Evolutionary conservation across 2,329 filamentous ascomycete genomes (phyloP).

Genomic region (Zymoseptoria passerinii): DNA sequence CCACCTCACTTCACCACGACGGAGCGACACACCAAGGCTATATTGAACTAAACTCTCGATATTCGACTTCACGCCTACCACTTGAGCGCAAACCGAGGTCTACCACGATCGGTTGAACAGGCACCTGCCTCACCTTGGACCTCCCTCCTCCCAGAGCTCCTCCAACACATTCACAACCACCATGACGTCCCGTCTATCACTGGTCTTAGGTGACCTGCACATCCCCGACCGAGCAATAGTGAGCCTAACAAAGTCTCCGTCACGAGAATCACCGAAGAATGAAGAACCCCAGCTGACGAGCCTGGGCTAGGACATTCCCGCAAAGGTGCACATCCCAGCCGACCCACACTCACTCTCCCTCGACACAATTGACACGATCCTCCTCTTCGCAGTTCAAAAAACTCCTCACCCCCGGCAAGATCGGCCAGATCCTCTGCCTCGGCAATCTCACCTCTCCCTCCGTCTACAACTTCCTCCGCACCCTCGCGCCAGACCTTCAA

Average conservation of each 20-base stretch:
- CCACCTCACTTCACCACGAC: background rate
- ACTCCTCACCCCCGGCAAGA: slow-evolving; percentile 51
- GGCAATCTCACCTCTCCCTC: slow-evolving; percentile 51
- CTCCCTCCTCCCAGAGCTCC: background rate
- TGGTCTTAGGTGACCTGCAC: slow-evolving; percentile 88
- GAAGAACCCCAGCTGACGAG: slow-evolving; percentile 16
- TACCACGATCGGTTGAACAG: background rate
- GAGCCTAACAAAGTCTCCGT: background rate
- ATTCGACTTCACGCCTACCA: background rate
- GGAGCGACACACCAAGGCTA: background rate
- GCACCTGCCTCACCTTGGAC: background rate
- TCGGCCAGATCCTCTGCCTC: slow-evolving; percentile 50
- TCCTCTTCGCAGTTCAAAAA: slow-evolving; percentile 40
- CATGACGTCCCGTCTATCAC: slow-evolving; percentile 78
- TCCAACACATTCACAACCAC: slow-evolving; percentile 9
- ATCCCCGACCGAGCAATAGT: slow-evolving; percentile 83
- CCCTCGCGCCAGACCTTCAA: slow-evolving; percentile 54
- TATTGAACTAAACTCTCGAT: background rate
- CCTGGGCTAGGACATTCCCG: slow-evolving; percentile 61
- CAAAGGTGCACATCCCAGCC: slow-evolving; percentile 55
- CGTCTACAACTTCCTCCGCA: slow-evolving; percentile 49
- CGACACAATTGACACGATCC: slow-evolving; percentile 1
- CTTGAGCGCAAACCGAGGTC: background rate
- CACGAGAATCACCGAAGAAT: background rate
- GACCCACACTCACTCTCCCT: slow-evolving; percentile 2